Conservation (phyloP, 2,329 filamentous ascomycete species). For the Phialocephala sp. region DNA sequence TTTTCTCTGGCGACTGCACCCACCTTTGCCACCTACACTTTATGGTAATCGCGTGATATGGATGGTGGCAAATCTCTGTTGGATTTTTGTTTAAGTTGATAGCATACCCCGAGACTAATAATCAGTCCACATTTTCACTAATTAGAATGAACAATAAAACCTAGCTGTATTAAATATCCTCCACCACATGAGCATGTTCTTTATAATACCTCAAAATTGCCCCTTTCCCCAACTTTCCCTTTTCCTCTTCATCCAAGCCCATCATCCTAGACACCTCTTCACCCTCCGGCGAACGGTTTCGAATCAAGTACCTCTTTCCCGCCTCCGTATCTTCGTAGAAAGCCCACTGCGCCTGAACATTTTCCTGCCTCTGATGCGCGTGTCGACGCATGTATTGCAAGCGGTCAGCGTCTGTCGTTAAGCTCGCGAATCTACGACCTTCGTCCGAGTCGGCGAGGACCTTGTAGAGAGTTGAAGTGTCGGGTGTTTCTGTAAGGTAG, state of each 20-base stretch:
- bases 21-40: background rate
- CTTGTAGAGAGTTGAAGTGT: too few species aligned
- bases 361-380: background rate
- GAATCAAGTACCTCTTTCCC: background rate
- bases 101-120: constrained; percentile 16
- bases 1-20: background rate
- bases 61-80: constrained; percentile 9
- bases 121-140: background rate
- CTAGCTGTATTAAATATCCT: background rate
- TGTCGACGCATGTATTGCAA: too few species aligned
- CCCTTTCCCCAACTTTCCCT: background rate
- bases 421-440: too few species aligned
- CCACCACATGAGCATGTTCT: background rate
- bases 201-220: background rate
- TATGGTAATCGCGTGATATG: background rate
- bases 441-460: too few species aligned
- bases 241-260: too few species aligned
- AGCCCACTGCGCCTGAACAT: background rate
- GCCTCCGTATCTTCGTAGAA: background rate
- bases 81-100: constrained; percentile 12
- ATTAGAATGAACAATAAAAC: constrained; percentile 1
- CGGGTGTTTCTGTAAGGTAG: too few species aligned
- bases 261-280: background rate
- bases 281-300: background rate
- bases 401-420: too few species aligned